Conservation (phyloP, 495 filamentous ascomycete species). For the Aspergillus bridgeri region DNA sequence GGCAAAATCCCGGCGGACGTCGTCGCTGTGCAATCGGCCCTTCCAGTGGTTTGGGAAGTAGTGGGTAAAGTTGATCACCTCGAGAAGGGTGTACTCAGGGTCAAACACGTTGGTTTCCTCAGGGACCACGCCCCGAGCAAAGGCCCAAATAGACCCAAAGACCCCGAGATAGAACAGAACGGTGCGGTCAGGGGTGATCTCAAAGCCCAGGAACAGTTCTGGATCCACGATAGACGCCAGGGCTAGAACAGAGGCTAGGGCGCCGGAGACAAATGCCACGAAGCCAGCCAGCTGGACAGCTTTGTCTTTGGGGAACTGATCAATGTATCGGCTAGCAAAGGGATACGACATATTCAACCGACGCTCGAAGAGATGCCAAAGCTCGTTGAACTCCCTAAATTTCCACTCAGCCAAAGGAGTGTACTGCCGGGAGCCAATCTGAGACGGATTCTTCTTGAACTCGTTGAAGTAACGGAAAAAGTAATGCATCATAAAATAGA, state of each 20-base stretch:
- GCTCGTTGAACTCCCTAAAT: slow-evolving; percentile 96
- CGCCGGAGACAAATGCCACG: slow-evolving; percentile 81
- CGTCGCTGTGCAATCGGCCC: slow-evolving; percentile 81
- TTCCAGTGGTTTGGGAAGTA: slow-evolving; percentile 88
- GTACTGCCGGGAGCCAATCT: slow-evolving; percentile 79
- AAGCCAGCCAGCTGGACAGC: slow-evolving; percentile 77
- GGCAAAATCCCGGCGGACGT: slow-evolving; percentile 80
- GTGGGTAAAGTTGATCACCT: slow-evolving; percentile 87
- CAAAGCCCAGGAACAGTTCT: slow-evolving; percentile 87
- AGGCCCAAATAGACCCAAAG: slow-evolving; percentile 74
- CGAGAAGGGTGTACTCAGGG: slow-evolving; percentile 80
- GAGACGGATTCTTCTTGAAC: slow-evolving; percentile 86
- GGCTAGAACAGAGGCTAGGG: slow-evolving; percentile 77
- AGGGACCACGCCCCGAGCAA: slow-evolving; percentile 73
- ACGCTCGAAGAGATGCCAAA: slow-evolving; percentile 85
- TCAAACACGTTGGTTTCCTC: slow-evolving; percentile 90
- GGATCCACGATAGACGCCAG: slow-evolving; percentile 79
- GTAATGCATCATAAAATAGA: slow-evolving; percentile 80
- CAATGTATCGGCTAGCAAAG: slow-evolving; percentile 85
- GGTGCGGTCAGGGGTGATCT: slow-evolving; percentile 79
- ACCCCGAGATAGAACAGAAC: slow-evolving; percentile 76
- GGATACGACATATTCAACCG: slow-evolving; percentile 92
- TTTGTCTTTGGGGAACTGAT: slow-evolving; percentile 96
- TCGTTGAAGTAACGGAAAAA: slow-evolving; percentile 94
- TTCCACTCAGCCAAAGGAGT: slow-evolving; percentile 96